Evolutionary conservation across 139 green algal species (phyloP).

Genomic region (Edaphochlamys debaryana): DNA sequence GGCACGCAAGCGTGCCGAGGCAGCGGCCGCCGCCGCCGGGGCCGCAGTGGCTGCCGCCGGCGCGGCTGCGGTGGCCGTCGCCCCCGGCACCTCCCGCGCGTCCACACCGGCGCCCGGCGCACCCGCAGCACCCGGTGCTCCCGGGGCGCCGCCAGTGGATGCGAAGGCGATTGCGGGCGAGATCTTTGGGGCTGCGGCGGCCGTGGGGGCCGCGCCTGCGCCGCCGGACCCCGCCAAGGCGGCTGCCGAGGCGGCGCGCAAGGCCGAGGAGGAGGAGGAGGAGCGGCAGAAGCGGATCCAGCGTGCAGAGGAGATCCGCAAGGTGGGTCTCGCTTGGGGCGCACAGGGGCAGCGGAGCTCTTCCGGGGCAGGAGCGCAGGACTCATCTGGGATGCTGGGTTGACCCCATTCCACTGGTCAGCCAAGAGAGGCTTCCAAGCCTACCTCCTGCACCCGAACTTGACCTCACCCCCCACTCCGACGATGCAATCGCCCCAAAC

Average conservation of each 20-base stretch:
- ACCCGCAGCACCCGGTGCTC: too few species aligned
- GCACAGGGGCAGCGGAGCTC: too few species aligned
- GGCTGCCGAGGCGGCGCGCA: constrained; percentile 10
- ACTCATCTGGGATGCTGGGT: too few species aligned
- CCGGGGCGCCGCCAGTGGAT: background rate
- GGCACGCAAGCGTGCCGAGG: constrained; percentile 53
- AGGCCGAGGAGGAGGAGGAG: constrained; percentile 44
- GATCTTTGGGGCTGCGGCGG: background rate
- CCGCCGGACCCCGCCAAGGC: background rate
- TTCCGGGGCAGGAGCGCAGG: too few species aligned
- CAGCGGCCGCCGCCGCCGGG: constrained; percentile 25
- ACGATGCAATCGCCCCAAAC: too few species aligned
- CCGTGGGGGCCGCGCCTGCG: background rate
- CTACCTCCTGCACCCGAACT: too few species aligned
- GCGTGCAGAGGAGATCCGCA: constrained; percentile 24
- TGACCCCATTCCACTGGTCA: too few species aligned
- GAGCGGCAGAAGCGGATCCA: constrained; percentile 32
- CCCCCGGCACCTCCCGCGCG: background rate
- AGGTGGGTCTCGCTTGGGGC: constrained; percentile 30
- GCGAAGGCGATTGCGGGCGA: constrained; percentile 8
- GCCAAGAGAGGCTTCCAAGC: too few species aligned
- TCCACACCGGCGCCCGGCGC: background rate
- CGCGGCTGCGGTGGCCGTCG: background rate
- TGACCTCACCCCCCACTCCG: too few species aligned
- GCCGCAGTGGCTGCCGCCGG: background rate